Evolutionary conservation across 345 rosid species (phyloP), one percentile per base, ranked within the genome.

Genomic region (Capsella bursapastoris): DNA sequence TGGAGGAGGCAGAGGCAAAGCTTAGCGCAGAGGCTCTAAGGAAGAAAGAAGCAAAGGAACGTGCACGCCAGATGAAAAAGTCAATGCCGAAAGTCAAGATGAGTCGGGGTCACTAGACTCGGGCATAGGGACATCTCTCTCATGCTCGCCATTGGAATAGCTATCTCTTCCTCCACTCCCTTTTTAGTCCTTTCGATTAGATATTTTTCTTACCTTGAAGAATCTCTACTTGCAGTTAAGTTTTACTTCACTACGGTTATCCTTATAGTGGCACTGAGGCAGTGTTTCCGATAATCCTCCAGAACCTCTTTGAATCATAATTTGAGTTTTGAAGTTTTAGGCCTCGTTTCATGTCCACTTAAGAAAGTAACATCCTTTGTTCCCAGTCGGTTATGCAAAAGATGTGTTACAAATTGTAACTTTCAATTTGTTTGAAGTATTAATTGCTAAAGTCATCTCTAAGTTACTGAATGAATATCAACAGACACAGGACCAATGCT

Each of bases 1-100:
- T 83, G 65, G 98, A 95, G 78, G 99, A 92, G 71, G 86, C 97
- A 0, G 97, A 92, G 79, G 92, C 96, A 55, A 90, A 92, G 85
- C 92, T 89, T 22, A 70, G 90, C 66, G 97, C 91, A 0, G 98
- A 89, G 83, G 89, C 91, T 22, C 40, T 89, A 63, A 86, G 92
- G 72, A 92, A 88, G 87, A 95, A 64, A 80, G 96, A 95, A 76
- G 88, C 91, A 0, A 95, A 90, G 66, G 98, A 92, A 18, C 91
- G 92, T 43, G 83, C 97, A 59, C 91, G 97, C 28, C 97, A 90
- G 77, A 77, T 84, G 89, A 95, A 89, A 82, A 90, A 89, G 63
- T 82, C 84, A 40, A 78, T 79, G 90, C 97, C 98, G 1, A 90
- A 76, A 84, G 73, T 93, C 51, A 93, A 93, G 86, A 93, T 90